phyloP scores from a whole-genome alignment of 169 alveolate species.

The Perkinsus marinus region DNA sequence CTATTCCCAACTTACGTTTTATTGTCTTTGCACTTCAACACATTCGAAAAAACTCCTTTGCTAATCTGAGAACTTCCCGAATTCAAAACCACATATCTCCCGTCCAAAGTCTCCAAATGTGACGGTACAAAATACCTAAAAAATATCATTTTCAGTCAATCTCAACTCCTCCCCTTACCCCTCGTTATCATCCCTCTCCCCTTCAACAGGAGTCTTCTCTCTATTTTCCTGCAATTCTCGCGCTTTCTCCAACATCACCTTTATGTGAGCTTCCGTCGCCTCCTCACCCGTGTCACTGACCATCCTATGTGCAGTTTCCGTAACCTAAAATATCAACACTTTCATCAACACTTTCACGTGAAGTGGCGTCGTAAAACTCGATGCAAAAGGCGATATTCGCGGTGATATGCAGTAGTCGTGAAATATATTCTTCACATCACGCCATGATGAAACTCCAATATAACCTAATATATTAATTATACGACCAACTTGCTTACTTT shows the following conservation, averaged over 20 bases:
- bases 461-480: not conserved
- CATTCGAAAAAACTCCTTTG: conserved; percentile 72
- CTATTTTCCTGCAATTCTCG: not conserved
- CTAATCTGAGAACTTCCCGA: conserved; percentile 38
- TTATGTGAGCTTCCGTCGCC: not conserved
- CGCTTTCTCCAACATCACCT: not conserved
- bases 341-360: no score
- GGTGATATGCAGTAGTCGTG: no score
- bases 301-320: not conserved
- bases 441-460: not conserved
- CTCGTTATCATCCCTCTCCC: not conserved
- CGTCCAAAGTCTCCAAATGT: conserved; percentile 48
- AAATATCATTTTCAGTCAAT: not conserved
- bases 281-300: not conserved
- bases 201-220: not conserved
- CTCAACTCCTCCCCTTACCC: not conserved
- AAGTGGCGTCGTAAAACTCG: no score
- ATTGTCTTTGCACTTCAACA: conserved; percentile 36
- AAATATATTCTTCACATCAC: no score
- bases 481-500: not conserved
- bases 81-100: conserved; percentile 61
- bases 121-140: not conserved
- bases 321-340: not conserved
- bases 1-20: not conserved
- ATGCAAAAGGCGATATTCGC: no score